A percentile compares a stretch with the other conserved stretches of the same genome.
These are phyloP conservation scores for Hyphopichia homilentoma DNA, from an alignment of 805 yeast genomes.

Conservation along the genomic window DNA sequence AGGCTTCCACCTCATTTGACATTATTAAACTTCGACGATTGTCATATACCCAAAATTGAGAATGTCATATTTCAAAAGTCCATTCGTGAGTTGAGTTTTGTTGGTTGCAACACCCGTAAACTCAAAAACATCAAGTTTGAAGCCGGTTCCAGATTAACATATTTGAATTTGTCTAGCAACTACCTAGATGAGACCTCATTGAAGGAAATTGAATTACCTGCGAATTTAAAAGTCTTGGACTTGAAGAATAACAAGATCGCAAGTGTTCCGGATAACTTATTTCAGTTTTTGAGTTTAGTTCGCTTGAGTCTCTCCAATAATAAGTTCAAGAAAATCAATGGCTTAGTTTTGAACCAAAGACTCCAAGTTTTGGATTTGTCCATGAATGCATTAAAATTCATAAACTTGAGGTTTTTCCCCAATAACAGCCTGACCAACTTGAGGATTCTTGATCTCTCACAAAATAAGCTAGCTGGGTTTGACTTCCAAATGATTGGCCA, in stretches of 20 bases:
- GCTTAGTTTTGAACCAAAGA: conserved; percentile 5
- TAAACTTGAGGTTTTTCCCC: conserved; percentile 7
- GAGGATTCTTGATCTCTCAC: conserved; percentile 8
- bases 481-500: conserved; percentile 10
- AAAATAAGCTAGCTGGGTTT: conserved; percentile 10
- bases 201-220: conserved; percentile 7
- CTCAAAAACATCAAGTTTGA: conserved; percentile 10
- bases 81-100: conserved; percentile 13
- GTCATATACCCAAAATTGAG: conserved; percentile 7
- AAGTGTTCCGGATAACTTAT: neutral
- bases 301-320: conserved; percentile 11
- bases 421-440: conserved; percentile 5
- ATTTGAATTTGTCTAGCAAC: conserved; percentile 13
- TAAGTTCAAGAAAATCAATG: conserved; percentile 6
- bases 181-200: conserved; percentile 1
- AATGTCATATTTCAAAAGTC: conserved; percentile 7
- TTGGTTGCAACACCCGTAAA: conserved; percentile 12
- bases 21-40: conserved; percentile 15
- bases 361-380: conserved; percentile 12
- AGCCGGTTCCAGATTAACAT: conserved; percentile 5
- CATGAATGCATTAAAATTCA: conserved; percentile 7
- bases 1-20: conserved; percentile 9
- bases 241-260: conserved; percentile 9
- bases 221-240: conserved; percentile 6
- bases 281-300: conserved; percentile 5